Conservation (phyloP, 495 filamentous ascomycete genomes). For the Penicillium samsonianum region DNA sequence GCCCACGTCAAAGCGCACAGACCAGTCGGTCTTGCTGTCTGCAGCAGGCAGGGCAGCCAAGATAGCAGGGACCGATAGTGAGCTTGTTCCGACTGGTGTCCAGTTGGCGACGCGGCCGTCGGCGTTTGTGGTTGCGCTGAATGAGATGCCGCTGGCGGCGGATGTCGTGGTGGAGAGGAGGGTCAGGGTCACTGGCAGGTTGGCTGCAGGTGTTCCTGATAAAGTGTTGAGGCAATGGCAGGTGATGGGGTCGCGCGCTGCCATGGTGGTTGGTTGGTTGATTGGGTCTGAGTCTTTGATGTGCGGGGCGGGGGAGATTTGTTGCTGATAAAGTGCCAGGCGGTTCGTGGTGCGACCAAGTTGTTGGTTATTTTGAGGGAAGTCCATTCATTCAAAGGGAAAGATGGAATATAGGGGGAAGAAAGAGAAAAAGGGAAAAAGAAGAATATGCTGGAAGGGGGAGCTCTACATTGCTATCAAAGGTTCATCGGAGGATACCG, state of each 20-base stretch:
- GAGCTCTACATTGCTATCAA: conserved; percentile 26
- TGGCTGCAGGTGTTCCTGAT: conserved; percentile 62
- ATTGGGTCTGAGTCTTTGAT: conserved; percentile 21
- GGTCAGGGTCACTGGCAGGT: conserved; percentile 57
- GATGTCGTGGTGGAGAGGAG: conserved; percentile 41
- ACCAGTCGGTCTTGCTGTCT: conserved; percentile 61
- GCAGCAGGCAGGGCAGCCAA: conserved; percentile 40
- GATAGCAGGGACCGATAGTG: conserved; percentile 53
- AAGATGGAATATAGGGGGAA: neutral
- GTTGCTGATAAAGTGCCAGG: conserved; percentile 42
- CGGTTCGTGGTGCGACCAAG: conserved; percentile 37
- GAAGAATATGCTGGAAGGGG: conserved; percentile 2
- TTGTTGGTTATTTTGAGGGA: conserved; percentile 19
- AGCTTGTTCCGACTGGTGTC: conserved; percentile 55
- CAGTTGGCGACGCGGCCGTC: conserved; percentile 86
- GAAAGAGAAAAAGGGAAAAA: conserved; percentile 4
- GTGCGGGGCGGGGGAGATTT: conserved; percentile 27
- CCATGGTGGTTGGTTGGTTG: conserved; percentile 27
- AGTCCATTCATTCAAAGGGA: conserved; percentile 34
- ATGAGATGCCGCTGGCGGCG: conserved; percentile 43
- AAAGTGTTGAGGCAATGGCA: conserved; percentile 73
- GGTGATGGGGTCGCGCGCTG: conserved; percentile 69
- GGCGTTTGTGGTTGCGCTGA: conserved; percentile 71
- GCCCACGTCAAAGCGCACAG: conserved; percentile 74
- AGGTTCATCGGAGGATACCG: conserved; percentile 45